Evolutionary conservation across 2,329 filamentous ascomycete species (phyloP).

Genomic region (Rhytidhysteron rufulum): DNA sequence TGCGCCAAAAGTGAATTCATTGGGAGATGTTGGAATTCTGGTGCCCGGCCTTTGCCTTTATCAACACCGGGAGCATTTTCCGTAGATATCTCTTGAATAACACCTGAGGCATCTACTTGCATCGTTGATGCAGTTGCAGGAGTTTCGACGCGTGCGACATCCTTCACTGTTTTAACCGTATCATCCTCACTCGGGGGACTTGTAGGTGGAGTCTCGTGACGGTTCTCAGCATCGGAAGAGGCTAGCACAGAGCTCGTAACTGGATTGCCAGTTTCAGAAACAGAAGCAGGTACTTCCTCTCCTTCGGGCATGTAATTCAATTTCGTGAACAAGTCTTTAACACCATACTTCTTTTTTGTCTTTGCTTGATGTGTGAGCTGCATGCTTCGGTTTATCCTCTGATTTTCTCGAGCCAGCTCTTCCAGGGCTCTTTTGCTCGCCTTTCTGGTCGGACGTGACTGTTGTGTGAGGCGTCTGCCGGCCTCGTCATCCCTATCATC

Average conservation of each 20-base stretch:
- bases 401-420: conserved; percentile 92
- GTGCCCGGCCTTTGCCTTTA: conserved; percentile 61
- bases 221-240: conserved; percentile 61
- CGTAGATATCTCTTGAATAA: conserved; percentile 23
- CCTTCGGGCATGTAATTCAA: conserved; percentile 66
- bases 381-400: conserved; percentile 83
- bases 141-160: conserved; percentile 1
- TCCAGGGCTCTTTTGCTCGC: conserved; percentile 93
- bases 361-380: conserved; percentile 86
- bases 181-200: conserved; percentile 36
- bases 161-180: conserved; percentile 5
- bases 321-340: conserved; percentile 73
- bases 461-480: conserved; percentile 57
- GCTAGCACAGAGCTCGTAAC: conserved; percentile 42
- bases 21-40: conserved; percentile 33
- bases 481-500: conserved; percentile 55
- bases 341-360: conserved; percentile 83
- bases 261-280: conserved; percentile 16
- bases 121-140: conserved; percentile 4
- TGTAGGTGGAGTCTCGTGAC: conserved; percentile 40
- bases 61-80: conserved; percentile 35
- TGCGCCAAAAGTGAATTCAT: conserved; percentile 20
- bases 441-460: conserved; percentile 68
- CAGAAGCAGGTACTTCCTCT: conserved; percentile 6
- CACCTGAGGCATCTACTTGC: conserved; percentile 15